A percentile compares a stretch with the other conserved stretches of the same genome.
Conservation (phyloP, 306 rosid genomes). For the Cucurbita argyrosperma region DNA sequence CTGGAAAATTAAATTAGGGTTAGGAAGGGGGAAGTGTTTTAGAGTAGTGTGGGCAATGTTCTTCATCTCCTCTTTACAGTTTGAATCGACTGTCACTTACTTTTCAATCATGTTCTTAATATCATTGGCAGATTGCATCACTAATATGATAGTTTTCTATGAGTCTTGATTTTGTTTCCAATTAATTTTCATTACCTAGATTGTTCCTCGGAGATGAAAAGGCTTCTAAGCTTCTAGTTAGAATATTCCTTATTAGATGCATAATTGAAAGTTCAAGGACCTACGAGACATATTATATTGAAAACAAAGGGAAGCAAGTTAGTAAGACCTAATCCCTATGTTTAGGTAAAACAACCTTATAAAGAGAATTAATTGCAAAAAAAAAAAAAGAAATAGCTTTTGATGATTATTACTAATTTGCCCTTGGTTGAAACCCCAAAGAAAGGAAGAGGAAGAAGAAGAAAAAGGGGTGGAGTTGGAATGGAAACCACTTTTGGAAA, state of each 20-base stretch:
- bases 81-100: background rate
- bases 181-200: background rate
- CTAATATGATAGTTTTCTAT: background rate
- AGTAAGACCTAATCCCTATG: too few species aligned
- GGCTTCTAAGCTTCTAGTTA: too few species aligned
- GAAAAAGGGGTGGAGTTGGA: background rate
- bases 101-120: background rate
- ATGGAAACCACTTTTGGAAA: slow-evolving; percentile 24
- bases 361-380: too few species aligned
- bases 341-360: too few species aligned
- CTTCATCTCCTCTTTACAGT: background rate
- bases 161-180: background rate
- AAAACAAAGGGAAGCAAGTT: too few species aligned
- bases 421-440: background rate
- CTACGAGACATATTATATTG: too few species aligned
- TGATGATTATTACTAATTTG: background rate
- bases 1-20: background rate
- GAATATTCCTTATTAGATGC: too few species aligned
- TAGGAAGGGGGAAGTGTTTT: background rate
- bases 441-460: background rate
- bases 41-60: background rate
- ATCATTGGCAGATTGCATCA: background rate
- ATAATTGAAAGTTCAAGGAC: too few species aligned
- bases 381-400: background rate
- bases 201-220: background rate